These are phyloP conservation scores for Spirogloea muscicola DNA, from an alignment of 139 green algal species.

Conservation along the genomic window DNA sequence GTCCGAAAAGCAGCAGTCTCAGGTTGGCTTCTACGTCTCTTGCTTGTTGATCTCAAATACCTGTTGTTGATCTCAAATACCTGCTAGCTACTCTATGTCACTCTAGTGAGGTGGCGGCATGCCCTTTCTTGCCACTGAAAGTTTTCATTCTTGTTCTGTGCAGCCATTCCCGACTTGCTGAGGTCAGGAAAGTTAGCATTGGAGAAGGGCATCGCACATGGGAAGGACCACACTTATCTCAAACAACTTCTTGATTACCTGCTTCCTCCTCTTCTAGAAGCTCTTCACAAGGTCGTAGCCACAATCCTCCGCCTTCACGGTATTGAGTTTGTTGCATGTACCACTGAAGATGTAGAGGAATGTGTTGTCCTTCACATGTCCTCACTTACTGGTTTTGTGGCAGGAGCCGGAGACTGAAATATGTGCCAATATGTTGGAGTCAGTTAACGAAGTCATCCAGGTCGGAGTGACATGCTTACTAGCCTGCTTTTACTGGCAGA, in stretches of 20 bases:
- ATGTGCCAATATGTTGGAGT: constrained; percentile 39
- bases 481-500: too few relatives aligned
- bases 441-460: constrained; percentile 40
- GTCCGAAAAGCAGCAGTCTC: constrained; percentile 59
- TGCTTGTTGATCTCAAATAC: neutral
- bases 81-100: too few relatives aligned
- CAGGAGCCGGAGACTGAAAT: constrained; percentile 56
- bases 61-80: too few relatives aligned
- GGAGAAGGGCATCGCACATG: constrained; percentile 56
- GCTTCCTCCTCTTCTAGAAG: constrained; percentile 65
- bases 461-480: too few relatives aligned
- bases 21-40: neutral
- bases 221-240: constrained; percentile 55
- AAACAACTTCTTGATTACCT: constrained; percentile 66
- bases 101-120: too few relatives aligned
- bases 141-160: neutral
- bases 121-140: constrained; percentile 5
- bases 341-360: too few relatives aligned
- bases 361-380: too few relatives aligned
- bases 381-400: too few relatives aligned
- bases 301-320: too few relatives aligned
- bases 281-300: constrained; percentile 62
- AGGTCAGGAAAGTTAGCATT: constrained; percentile 61
- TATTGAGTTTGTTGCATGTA: too few relatives aligned
- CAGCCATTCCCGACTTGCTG: constrained; percentile 82